Evolutionary conservation across 169 alveolate genomes (phyloP).

Genomic region (Babesia divergens): DNA sequence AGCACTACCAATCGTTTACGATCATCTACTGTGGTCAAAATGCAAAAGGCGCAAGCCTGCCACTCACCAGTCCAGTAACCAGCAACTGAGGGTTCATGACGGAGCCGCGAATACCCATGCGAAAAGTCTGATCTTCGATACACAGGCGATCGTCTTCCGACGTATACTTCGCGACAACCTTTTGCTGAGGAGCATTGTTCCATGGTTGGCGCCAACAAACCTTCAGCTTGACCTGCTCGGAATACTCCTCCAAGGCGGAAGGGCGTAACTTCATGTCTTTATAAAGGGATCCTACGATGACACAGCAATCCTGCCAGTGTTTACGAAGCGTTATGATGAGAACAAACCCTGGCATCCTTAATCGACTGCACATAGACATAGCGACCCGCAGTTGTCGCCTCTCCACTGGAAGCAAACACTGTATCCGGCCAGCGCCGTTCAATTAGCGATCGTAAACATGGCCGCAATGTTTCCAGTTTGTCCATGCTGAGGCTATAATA

Average conservation of each 20-base stretch:
- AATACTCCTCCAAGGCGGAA: conserved; percentile 59
- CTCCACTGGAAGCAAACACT: neutral
- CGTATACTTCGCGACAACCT: conserved; percentile 28
- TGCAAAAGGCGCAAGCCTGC: neutral
- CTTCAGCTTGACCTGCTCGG: conserved; percentile 27
- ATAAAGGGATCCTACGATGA: conserved; percentile 53
- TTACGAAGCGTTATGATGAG: neutral
- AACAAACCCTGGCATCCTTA: conserved; percentile 55
- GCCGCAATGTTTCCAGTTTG: conserved; percentile 42
- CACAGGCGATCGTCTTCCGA: conserved; percentile 49
- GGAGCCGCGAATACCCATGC: conserved; percentile 44
- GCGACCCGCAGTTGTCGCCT: neutral
- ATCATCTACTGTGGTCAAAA: no score
- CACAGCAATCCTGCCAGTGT: conserved; percentile 37
- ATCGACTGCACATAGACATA: conserved; percentile 35
- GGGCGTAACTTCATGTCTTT: conserved; percentile 67
- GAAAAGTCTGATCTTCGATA: conserved; percentile 54
- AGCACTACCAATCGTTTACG: no score
- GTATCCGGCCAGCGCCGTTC: conserved; percentile 39
- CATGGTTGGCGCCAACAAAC: neutral
- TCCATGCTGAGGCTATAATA: conserved; percentile 47
- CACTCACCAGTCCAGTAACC: conserved; percentile 59
- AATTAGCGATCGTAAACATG: conserved; percentile 15
- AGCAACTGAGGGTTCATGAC: conserved; percentile 44
- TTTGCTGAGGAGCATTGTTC: neutral